A percentile compares a stretch with the other conserved stretches of the same genome.
phyloP scores from a whole-genome alignment of 2,329 filamentous ascomycete species.

The Hypoxylon sp. region DNA sequence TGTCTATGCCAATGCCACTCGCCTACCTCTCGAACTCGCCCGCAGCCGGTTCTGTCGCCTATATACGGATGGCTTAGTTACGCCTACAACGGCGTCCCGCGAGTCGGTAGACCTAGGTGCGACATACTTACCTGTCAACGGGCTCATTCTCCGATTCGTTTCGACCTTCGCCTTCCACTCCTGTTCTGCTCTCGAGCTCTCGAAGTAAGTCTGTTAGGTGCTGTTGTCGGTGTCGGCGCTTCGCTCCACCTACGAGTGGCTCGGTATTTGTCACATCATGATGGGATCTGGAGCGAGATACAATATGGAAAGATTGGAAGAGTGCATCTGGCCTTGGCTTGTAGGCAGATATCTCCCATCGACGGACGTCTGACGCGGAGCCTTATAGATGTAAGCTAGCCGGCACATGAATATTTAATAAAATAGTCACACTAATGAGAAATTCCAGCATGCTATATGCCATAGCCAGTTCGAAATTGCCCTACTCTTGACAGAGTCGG shows the following conservation, averaged over 20 bases:
- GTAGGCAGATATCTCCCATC: conserved; percentile 11
- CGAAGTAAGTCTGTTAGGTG: conserved; percentile 20
- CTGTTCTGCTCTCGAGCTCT: conserved; percentile 20
- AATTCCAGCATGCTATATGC: conserved; percentile 2
- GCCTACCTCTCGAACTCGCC: conserved; percentile 1
- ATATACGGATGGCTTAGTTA: conserved; percentile 26
- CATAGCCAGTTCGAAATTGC: too few species aligned
- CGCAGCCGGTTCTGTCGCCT: conserved; percentile 1
- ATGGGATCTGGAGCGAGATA: too few species aligned
- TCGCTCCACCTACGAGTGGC: conserved; percentile 27
- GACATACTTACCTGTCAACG: conserved; percentile 22
- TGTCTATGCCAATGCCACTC: conserved; percentile 36
- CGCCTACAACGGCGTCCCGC: conserved; percentile 23
- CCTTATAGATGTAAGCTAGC: conserved; percentile 14
- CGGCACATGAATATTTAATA: neutral
- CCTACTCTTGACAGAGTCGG: conserved; percentile 8
- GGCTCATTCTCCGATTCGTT: conserved; percentile 4
- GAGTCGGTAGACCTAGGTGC: conserved; percentile 4
- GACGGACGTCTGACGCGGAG: neutral
- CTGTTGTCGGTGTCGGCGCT: conserved; percentile 16
- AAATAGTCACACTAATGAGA: neutral
- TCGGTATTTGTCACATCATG: too few species aligned
- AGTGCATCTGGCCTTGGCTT: neutral
- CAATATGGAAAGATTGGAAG: neutral
- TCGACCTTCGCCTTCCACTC: conserved; percentile 29